These are phyloP conservation scores for Pleurotus eryngii DNA, from an alignment of 768 basidiomycete species.

Conservation along the genomic window DNA sequence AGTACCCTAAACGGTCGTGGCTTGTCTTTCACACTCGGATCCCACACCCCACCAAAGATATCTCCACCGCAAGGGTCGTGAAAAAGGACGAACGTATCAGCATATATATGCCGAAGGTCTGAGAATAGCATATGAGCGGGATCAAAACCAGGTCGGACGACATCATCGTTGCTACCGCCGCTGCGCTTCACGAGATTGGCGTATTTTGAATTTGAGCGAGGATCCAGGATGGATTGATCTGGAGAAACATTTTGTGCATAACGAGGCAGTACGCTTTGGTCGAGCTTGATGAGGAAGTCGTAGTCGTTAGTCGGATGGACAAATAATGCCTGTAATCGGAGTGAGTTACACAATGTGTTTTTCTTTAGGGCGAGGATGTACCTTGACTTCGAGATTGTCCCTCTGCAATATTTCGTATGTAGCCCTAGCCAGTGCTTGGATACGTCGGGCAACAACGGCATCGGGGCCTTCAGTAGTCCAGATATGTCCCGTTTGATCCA, in stretches of 20 bases:
- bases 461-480: constrained; percentile 76
- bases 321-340: constrained; percentile 65
- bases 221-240: constrained; percentile 25
- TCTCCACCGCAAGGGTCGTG: constrained; percentile 79
- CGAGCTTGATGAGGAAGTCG: constrained; percentile 77
- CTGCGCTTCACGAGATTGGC: constrained; percentile 37
- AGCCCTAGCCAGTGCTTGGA: constrained; percentile 72
- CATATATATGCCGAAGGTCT: constrained; percentile 68
- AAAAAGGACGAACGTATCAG: constrained; percentile 80
- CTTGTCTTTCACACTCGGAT: constrained; percentile 57
- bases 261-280: constrained; percentile 60
- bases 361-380: constrained; percentile 21
- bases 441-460: constrained; percentile 67
- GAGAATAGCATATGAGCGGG: constrained; percentile 63
- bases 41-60: constrained; percentile 83
- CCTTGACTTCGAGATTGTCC: constrained; percentile 54
- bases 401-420: constrained; percentile 59
- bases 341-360: neutral
- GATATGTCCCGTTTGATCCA: constrained; percentile 67
- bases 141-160: constrained; percentile 70
- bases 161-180: constrained; percentile 19
- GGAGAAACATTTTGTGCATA: constrained; percentile 69
- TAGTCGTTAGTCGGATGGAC: constrained; percentile 82
- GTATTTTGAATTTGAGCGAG: constrained; percentile 39
- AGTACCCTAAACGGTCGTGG: constrained; percentile 75